These are phyloP conservation scores for Phoma herbarum DNA, from an alignment of 2,329 filamentous ascomycete genomes.

Conservation along the genomic window DNA sequence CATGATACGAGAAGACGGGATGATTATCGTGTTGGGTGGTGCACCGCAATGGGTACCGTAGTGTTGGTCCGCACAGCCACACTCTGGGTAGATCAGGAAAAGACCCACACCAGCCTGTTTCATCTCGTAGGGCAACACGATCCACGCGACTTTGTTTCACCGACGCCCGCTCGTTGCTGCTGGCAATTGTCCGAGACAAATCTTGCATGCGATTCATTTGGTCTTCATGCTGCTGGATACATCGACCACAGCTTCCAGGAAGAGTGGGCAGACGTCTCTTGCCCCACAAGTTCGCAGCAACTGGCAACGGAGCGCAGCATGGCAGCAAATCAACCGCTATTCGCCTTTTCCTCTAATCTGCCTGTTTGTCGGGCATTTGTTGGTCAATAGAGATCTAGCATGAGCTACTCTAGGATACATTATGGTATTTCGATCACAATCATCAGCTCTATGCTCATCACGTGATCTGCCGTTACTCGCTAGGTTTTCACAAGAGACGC, in stretches of 20 bases:
- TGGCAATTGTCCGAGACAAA: not conserved
- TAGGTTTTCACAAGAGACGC: not conserved
- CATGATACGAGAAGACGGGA: not conserved
- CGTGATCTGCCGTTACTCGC: not conserved
- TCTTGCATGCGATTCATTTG: not conserved
- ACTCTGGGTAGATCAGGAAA: not conserved
- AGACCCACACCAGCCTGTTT: conserved; percentile 4
- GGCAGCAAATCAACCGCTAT: not conserved
- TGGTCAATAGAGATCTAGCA: not conserved
- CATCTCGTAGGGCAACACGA: conserved; percentile 13
- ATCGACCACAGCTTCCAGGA: not conserved
- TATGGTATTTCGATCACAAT: not conserved
- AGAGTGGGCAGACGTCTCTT: too few species aligned
- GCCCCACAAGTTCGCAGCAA: conserved; percentile 2
- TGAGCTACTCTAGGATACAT: not conserved
- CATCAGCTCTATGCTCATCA: not conserved
- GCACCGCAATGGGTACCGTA: not conserved
- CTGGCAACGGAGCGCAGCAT: not conserved
- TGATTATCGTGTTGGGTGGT: not conserved
- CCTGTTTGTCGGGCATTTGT: not conserved
- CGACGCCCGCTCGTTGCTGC: conserved; percentile 1
- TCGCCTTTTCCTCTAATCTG: too few species aligned
- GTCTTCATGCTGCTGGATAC: not conserved
- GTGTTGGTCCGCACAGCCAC: conserved; percentile 21
- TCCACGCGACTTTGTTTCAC: conserved; percentile 6